These are phyloP conservation scores for Saturnispora hagleri DNA, from an alignment of 805 yeast species.

Conservation along the genomic window DNA sequence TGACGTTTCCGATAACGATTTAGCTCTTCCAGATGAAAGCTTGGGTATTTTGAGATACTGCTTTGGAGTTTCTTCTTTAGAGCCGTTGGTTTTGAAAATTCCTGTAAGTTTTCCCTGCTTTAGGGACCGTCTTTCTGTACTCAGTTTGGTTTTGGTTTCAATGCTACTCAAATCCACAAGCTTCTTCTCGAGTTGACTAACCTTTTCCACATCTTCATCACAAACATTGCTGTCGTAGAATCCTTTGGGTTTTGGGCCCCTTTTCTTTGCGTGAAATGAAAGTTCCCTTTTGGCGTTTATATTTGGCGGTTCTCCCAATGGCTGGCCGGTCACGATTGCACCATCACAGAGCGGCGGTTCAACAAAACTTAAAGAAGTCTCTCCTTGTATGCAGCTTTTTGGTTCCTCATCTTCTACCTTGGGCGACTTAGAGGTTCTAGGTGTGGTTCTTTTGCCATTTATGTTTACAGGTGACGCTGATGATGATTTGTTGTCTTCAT, in stretches of 20 bases:
- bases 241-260: background rate
- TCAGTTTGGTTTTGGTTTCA: constrained; percentile 9
- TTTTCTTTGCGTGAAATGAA: constrained; percentile 10
- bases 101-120: background rate
- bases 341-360: constrained; percentile 56
- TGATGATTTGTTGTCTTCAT: background rate
- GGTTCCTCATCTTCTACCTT: background rate
- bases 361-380: constrained; percentile 24
- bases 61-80: background rate
- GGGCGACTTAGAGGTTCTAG: background rate
- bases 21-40: background rate
- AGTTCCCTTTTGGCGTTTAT: constrained; percentile 47
- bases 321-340: constrained; percentile 60
- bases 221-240: constrained; percentile 1
- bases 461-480: background rate
- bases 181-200: constrained; percentile 13
- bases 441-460: background rate
- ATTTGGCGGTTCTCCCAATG: constrained; percentile 62
- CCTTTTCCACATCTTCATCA: constrained; percentile 9
- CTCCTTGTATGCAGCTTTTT: background rate
- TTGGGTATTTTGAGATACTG: background rate
- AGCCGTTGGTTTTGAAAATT: background rate
- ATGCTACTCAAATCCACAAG: constrained; percentile 13
- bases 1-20: background rate
- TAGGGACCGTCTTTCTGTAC: constrained; percentile 11